Evolutionary conservation across 2,329 filamentous ascomycete genomes (phyloP), one percentile per base, ranked within the genome.

Genomic region (Lachnellula hyalina): DNA sequence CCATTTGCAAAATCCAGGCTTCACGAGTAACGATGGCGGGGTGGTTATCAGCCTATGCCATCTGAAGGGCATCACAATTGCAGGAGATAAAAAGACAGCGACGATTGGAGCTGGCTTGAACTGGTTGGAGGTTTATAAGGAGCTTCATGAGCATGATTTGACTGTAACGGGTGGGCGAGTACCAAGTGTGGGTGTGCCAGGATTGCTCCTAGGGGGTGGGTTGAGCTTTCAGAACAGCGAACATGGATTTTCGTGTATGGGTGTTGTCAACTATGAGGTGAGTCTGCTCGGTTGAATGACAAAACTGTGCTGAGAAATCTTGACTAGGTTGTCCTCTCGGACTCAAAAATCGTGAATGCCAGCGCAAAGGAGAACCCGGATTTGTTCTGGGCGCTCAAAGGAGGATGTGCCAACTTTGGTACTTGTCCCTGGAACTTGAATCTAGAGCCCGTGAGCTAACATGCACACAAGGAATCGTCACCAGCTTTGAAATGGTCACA

Each of bases 211-310:
- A 2, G 71, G 71, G 6, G 68, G 56, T 32, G 56, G 56, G 21
- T 15, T 56, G 12, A 48, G 50, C 7, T 38, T 57, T 59, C 25
- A 61, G 17, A 51, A 42, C 34, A 53, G 51, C 3, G 66, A 68
- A 49, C 74, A 77, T 54, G 76, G 75, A 17, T 77, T 73, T 73
- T 72, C 75, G 11, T 72, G 72, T 19, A 74, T 75, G 56, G 75
- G 74, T 47, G 69, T 77, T 6, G 65, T 73, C 21, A 71, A 74
- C 47, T 75, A 67, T 47, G 72, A 78, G 52, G 68, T 77, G 36
- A 7, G 14, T 17, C n/a, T 40, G 15, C 14, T 14, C 12, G n/a
- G 3, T 38, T 38, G 36, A 9, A 38, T 5, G 3, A 3, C 7
- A 17, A 38, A 7, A 12, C n/a, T n/a, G 2, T 5, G 36, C 36